Conservation (phyloP, 345 rosid species). For the Euphorbia lathyris region DNA sequence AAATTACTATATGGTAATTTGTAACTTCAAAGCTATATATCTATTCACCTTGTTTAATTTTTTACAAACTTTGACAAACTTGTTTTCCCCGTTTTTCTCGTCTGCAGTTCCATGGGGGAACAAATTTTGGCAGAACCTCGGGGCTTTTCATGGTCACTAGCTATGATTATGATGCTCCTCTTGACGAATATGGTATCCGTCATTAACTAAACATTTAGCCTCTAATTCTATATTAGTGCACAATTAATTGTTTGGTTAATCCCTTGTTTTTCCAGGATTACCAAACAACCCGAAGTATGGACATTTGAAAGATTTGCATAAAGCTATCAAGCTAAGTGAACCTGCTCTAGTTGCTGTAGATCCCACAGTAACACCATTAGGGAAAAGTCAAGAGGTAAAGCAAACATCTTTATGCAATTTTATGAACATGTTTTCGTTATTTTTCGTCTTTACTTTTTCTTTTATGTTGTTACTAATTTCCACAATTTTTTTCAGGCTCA, state of each 20-base stretch:
- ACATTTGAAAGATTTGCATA: conserved; percentile 42
- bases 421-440: not conserved
- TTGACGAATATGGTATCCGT: conserved; percentile 44
- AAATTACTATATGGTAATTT: conserved; percentile 41
- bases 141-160: conserved; percentile 52
- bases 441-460: too few relatives aligned
- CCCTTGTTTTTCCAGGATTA: conserved; percentile 29
- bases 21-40: not conserved
- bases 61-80: not conserved
- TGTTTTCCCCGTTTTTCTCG: not conserved
- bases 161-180: conserved; percentile 51
- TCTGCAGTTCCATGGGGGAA: conserved; percentile 49
- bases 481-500: conserved; percentile 32
- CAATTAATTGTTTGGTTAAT: not conserved
- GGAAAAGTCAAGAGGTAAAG: conserved; percentile 35
- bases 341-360: conserved; percentile 41
- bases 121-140: conserved; percentile 45
- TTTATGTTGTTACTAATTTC: not conserved
- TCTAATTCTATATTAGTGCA: not conserved
- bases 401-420: not conserved
- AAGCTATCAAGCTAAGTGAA: conserved; percentile 39
- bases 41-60: not conserved
- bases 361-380: conserved; percentile 33
- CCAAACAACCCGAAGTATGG: conserved; percentile 42
- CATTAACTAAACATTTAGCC: not conserved